A percentile compares a stretch with the other conserved stretches of the same genome.
Conservation (phyloP, 73 alveolate species). For the Chromera velia region DNA sequence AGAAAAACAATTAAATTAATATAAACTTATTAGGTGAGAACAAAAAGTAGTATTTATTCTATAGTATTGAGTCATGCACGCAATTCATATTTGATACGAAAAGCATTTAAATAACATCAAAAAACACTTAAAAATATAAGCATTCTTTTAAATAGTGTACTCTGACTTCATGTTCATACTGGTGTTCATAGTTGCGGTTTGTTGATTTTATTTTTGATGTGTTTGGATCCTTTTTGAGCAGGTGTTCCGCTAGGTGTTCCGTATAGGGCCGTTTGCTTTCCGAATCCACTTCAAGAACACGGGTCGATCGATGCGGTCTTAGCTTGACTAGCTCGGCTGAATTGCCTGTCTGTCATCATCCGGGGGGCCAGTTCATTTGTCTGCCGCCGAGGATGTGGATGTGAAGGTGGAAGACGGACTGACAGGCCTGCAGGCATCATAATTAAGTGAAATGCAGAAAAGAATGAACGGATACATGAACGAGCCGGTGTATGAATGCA, state of each 20-base stretch:
- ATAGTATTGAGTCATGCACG: neutral
- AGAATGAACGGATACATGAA: too few species aligned
- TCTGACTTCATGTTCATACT: neutral
- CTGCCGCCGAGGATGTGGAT: slow-evolving; percentile 91
- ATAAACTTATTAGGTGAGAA: neutral
- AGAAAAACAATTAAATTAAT: neutral
- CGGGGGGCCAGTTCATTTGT: slow-evolving; percentile 91
- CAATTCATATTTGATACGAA: neutral
- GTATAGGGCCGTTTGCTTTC: neutral
- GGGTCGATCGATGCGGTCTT: neutral
- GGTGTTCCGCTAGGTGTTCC: too few species aligned
- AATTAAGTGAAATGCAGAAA: too few species aligned
- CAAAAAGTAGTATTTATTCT: neutral
- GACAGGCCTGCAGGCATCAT: slow-evolving; percentile 20
- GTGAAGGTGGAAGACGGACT: slow-evolving; percentile 86
- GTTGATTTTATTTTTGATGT: neutral
- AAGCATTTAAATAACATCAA: neutral
- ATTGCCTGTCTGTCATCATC: slow-evolving; percentile 11
- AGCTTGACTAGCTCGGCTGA: neutral
- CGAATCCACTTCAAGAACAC: neutral
- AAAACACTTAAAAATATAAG: neutral
- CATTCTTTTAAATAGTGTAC: neutral
- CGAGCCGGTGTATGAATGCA: too few species aligned
- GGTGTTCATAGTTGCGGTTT: too few species aligned
- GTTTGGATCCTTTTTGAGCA: neutral